Evolutionary conservation across 2,329 filamentous ascomycete species (phyloP), one percentile per base, ranked within the genome.

Genomic region (Pseudogymnoascus sp.): DNA sequence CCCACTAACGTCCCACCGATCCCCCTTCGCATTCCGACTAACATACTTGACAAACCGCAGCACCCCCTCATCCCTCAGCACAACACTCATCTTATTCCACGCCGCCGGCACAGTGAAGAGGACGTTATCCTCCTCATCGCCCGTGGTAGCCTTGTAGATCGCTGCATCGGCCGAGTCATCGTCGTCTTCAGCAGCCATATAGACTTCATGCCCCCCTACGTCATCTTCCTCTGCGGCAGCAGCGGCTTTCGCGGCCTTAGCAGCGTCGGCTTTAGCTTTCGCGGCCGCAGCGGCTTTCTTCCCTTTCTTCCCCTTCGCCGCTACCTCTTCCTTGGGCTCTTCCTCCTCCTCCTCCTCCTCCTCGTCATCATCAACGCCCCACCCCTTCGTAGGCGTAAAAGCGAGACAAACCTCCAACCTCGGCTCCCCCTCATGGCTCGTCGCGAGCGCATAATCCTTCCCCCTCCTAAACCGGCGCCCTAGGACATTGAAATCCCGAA

Each of bases 11-110:
- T 99, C 95, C 91, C 93, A 97, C 47, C 95, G 82, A 76, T 97
- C 95, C 0, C 95, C 95, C 72, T 85, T 85, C 6, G 95, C 95
- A 61, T 82, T 84, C 65, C 81, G 81, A 75, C 89, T 96, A 21
- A 99, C 89, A 74, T 97, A 99, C 80, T 97, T 99, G 71, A 97
- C 92, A 73, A 99, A 99, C 74, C 91, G 88, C 72, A 99, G 80
- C 13, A 89, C 88, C 13, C 91, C 93, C 68, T 85, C 86, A 73
- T 99, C 95, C 64, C 95, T 84, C 68, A 97, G 79, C 33, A 97
- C 95, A 68, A 99, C 85, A 67, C 88, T 92, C 79, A 99, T 81
- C 67, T 89, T 91, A 75, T 97, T 97, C 95, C 95, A 99, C 6
- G 80, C 79, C 1, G 87, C 86, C 0, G 86, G 81, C 70, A 86